These are phyloP conservation scores for Sphaerulina vaccinii DNA, from an alignment of 2,329 filamentous ascomycete species.

Conservation along the genomic window DNA sequence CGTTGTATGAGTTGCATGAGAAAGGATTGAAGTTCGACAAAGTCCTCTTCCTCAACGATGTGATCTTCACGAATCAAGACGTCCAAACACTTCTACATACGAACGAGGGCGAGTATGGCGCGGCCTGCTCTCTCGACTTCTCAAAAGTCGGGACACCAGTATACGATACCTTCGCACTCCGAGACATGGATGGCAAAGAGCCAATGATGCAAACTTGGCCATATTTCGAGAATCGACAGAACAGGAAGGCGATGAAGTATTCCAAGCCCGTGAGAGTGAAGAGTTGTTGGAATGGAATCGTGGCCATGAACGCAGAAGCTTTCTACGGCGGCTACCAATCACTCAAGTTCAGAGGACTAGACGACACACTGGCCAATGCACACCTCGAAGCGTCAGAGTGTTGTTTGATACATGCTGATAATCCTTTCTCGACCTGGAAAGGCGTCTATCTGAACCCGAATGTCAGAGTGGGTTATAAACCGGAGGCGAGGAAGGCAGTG, in stretches of 20 bases:
- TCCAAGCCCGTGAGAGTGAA: constrained; percentile 57
- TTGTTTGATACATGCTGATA: constrained; percentile 74
- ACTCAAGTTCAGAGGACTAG: constrained; percentile 63
- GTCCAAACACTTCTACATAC: constrained; percentile 58
- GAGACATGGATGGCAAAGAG: constrained; percentile 54
- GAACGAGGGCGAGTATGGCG: constrained; percentile 58
- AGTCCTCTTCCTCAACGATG: constrained; percentile 63
- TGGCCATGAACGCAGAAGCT: constrained; percentile 54
- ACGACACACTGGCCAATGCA: constrained; percentile 57
- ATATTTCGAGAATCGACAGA: constrained; percentile 54
- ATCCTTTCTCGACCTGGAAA: constrained; percentile 52
- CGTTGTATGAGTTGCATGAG: constrained; percentile 53
- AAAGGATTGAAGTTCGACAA: constrained; percentile 58
- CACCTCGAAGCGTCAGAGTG: constrained; percentile 78
- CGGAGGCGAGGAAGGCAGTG: constrained; percentile 52
- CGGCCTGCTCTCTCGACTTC: constrained; percentile 63
- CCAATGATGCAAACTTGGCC: constrained; percentile 59
- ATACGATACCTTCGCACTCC: constrained; percentile 64
- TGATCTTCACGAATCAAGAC: constrained; percentile 60
- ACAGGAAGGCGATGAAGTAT: constrained; percentile 54
- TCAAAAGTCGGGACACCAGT: constrained; percentile 52
- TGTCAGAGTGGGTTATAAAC: constrained; percentile 66
- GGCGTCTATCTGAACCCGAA: constrained; percentile 69
- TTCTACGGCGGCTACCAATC: constrained; percentile 47
- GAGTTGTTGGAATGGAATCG: constrained; percentile 65